These are phyloP conservation scores for Geranium brycei DNA, from an alignment of 345 rosid genomes.

Conservation along the genomic window DNA sequence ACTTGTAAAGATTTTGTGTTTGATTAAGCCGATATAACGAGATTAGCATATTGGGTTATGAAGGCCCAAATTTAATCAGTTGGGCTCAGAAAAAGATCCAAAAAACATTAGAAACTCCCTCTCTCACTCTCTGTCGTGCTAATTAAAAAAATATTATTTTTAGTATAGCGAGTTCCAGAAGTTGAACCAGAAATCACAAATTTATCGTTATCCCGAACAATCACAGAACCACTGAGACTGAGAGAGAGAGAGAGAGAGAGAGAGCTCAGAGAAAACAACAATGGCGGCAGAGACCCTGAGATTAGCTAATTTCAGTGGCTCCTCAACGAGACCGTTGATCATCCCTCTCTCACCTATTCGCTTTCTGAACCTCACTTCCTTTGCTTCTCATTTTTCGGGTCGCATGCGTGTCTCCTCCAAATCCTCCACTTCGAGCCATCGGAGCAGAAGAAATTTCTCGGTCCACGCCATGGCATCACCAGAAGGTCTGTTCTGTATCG, in stretches of 20 bases:
- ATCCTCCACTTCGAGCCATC: slow-evolving; percentile 17
- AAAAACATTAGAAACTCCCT: too few species aligned
- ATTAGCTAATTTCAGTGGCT: slow-evolving; percentile 43
- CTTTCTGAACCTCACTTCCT: slow-evolving; percentile 35
- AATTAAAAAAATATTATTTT: too few species aligned
- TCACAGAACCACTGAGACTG: background rate
- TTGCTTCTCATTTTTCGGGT: slow-evolving; percentile 42
- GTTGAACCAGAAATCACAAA: background rate
- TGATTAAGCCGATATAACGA: too few species aligned
- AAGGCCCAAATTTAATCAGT: too few species aligned
- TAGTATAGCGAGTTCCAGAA: background rate
- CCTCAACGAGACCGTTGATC: slow-evolving; percentile 26
- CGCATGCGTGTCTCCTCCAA: slow-evolving; percentile 19
- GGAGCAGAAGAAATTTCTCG: slow-evolving; percentile 40
- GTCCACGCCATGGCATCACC: slow-evolving; percentile 55
- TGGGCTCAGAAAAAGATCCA: too few species aligned
- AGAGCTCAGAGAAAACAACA: background rate
- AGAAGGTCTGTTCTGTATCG: slow-evolving; percentile 29
- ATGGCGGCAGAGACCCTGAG: slow-evolving; percentile 75
- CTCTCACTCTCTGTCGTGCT: too few species aligned
- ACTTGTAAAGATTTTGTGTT: too few species aligned
- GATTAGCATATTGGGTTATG: too few species aligned
- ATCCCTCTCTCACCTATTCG: slow-evolving; percentile 26
- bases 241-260: background rate
- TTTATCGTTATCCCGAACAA: background rate